Base-by-base conservation (phyloP, 495 filamentous ascomycete species). In the Patellaria atrata region DNA sequence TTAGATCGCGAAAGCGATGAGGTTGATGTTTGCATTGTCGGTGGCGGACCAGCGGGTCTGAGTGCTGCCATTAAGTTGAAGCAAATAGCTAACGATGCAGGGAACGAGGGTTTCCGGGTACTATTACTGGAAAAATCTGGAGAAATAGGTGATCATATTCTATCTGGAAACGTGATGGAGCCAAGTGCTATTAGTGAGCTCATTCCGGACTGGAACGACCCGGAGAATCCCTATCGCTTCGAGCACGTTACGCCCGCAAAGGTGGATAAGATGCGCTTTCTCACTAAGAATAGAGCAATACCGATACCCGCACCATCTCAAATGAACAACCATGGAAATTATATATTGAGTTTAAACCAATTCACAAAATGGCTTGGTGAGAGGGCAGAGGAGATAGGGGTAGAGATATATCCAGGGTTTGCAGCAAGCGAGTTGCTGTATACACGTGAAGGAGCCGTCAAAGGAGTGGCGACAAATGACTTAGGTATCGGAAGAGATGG, bases 261-360 rank as follows among this genome's bases (percentile, higher is more conserved):
- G 37, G 63, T 62, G 12, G 89, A 96, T 48, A 75, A 73, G 57
- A 91, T 99, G 87, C 74, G 84, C 39, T 94, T 94, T 57, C 62
- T 99, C 32, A 96, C 87, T n/a, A 75, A 85, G 61, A 78, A 61
- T 30, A 66, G 64, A 17, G 65, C 83, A 0, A 71, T 86, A 43
- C 79, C 80, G 7, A 67, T 94, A 25, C 89, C 89, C 3, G 67
- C 75, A 4, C 91, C 89, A 14, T 91, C 89, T 18, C 89, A 96
- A 63, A 96, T 99, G 91, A 71, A 92, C 58, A 99, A 99, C 55
- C 70, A 92, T 47, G 89, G 89, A 14, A 99, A 99, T 55, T 94
- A 89, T 54, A 99, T 99, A 39, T 68, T 99, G 45, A 92, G 83
- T 53, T 57, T 99, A 48, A 94, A 86, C 52, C 79, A 96, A 53